A percentile compares a stretch with the other conserved stretches of the same genome.
Conservation (phyloP, 176 grass and related monocot species). For the Cenchrus fungigraminus region DNA sequence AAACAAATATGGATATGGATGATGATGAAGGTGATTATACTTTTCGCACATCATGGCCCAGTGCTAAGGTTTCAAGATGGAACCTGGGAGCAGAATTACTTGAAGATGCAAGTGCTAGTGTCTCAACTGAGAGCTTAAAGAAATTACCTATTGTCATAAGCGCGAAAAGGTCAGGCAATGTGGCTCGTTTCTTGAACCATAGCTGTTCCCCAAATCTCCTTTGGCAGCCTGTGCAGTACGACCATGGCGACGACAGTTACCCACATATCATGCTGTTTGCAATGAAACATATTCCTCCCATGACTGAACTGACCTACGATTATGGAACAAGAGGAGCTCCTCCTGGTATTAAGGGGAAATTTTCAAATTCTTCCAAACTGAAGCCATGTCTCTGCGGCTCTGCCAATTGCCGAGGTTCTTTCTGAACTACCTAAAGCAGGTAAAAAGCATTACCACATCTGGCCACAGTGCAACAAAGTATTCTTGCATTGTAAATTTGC, state of each 20-base stretch:
- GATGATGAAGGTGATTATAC: too few species aligned
- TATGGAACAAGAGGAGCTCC: slow-evolving; percentile 51
- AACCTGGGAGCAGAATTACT: too few species aligned
- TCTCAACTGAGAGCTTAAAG: too few species aligned
- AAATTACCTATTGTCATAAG: too few species aligned
- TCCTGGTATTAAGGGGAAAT: slow-evolving; percentile 26
- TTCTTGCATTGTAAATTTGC: neutral
- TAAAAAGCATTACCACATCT: neutral
- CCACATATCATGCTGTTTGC: slow-evolving; percentile 72
- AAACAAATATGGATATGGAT: too few species aligned
- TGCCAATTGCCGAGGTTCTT: slow-evolving; percentile 42
- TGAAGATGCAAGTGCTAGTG: too few species aligned
- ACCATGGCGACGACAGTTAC: slow-evolving; percentile 53
- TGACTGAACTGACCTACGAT: slow-evolving; percentile 69
- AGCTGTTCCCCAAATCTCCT: slow-evolving; percentile 55
- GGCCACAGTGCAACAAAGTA: neutral
- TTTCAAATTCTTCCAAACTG: slow-evolving; percentile 21
- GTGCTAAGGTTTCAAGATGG: too few species aligned
- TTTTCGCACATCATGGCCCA: too few species aligned
- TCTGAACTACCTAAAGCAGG: slow-evolving; percentile 27
- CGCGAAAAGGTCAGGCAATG: too few species aligned
- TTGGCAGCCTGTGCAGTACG: slow-evolving; percentile 67
- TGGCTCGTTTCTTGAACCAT: too few species aligned
- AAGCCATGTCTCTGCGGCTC: slow-evolving; percentile 49
- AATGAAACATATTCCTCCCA: slow-evolving; percentile 64